Evolutionary conservation across 1,284 basidiomycete species (phyloP).

Genomic region (Veloboletus limbatus): DNA sequence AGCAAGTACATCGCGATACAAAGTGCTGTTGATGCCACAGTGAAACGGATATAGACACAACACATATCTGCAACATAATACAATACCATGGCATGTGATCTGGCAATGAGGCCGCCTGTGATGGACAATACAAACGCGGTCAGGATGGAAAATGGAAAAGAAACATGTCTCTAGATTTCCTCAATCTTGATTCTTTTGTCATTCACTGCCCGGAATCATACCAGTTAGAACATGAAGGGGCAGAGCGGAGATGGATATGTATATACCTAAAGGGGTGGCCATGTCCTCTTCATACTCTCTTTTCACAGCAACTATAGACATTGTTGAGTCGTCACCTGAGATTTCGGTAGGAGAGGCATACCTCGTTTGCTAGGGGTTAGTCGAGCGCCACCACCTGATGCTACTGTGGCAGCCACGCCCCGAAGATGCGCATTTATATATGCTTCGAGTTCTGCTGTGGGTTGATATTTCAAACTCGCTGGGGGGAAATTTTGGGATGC

Average conservation of each 20-base stretch:
- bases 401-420: background rate
- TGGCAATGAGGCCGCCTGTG: too few relatives aligned
- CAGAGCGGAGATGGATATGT: background rate
- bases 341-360: background rate
- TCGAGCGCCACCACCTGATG: background rate
- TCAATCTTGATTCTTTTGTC: conserved; percentile 19
- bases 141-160: too few relatives aligned
- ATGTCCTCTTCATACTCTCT: conserved; percentile 17
- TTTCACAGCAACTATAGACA: conserved; percentile 8
- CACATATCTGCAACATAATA: too few relatives aligned
- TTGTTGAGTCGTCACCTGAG: background rate
- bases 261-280: conserved; percentile 21
- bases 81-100: too few relatives aligned
- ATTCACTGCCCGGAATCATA: background rate
- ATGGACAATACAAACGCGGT: too few relatives aligned
- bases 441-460: conserved; percentile 9
- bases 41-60: background rate
- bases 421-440: conserved; percentile 9
- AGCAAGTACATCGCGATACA: background rate
- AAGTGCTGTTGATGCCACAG: background rate
- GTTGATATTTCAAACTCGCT: conserved; percentile 9
- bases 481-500: background rate
- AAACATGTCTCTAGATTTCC: conserved; percentile 35
- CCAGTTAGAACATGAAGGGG: background rate
- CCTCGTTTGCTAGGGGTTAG: background rate